Evolutionary conservation across 768 basidiomycete genomes (phyloP).

Genomic region (Rhizopogon roseolus): DNA sequence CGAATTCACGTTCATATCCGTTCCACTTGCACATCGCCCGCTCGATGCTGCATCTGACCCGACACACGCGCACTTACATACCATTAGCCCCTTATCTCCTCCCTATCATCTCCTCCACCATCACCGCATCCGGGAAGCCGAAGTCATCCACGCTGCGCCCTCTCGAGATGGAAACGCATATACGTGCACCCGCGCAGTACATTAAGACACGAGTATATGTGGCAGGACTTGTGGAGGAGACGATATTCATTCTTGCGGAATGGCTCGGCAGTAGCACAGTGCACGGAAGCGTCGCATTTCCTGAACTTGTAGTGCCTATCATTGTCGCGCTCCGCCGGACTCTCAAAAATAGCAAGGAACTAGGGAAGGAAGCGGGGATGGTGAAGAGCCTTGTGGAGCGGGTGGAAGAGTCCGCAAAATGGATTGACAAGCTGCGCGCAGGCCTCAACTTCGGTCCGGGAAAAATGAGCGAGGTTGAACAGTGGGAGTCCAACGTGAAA

Average conservation of each 20-base stretch:
- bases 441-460: conserved; percentile 74
- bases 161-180: conserved; percentile 81
- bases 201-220: conserved; percentile 81
- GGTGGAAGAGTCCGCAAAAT: conserved; percentile 77
- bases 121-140: conserved; percentile 62
- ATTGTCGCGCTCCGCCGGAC: conserved; percentile 66
- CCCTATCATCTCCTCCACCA: conserved; percentile 75
- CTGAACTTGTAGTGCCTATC: conserved; percentile 84
- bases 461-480: conserved; percentile 59
- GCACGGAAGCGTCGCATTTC: conserved; percentile 87
- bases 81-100: conserved; percentile 85
- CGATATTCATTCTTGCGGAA: conserved; percentile 72
- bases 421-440: conserved; percentile 70
- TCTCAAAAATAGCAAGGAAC: conserved; percentile 54
- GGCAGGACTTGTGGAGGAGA: conserved; percentile 82
- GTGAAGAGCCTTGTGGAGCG: conserved; percentile 83
- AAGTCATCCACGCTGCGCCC: conserved; percentile 86
- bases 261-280: conserved; percentile 70
- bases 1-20: conserved; percentile 88
- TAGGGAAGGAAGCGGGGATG: conserved; percentile 50
- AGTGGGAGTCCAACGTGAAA: conserved; percentile 64
- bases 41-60: conserved; percentile 80
- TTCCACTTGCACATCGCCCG: conserved; percentile 91
- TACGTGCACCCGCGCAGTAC: conserved; percentile 87
- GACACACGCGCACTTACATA: conserved; percentile 80